Percentiles rank a stretch among this genome's conserved stretches.
These are phyloP conservation scores for Trichophaea hybrida DNA, from an alignment of 2,329 filamentous ascomycete species.

Conservation along the genomic window DNA sequence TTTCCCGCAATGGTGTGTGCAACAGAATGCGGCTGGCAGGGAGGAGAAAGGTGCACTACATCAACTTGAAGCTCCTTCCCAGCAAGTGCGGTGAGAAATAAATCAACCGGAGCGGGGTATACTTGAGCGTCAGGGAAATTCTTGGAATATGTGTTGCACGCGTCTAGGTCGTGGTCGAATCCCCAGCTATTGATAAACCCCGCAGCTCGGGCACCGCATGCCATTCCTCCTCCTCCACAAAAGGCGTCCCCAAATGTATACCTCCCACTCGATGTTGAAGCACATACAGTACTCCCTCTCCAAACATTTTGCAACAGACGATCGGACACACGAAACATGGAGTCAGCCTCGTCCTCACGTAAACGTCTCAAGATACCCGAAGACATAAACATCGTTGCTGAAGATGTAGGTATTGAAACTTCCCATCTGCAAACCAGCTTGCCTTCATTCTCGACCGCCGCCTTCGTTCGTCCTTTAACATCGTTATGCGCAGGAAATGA, in stretches of 20 bases:
- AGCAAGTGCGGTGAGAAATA: constrained; percentile 35
- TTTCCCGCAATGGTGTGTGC: constrained; percentile 48
- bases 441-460: constrained; percentile 26
- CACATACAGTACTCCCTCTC: constrained; percentile 13
- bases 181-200: constrained; percentile 47
- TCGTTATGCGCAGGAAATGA: constrained; percentile 14
- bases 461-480: background rate
- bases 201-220: constrained; percentile 45
- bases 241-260: constrained; percentile 61
- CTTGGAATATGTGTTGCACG: constrained; percentile 42
- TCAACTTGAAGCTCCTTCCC: constrained; percentile 40
- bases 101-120: constrained; percentile 36
- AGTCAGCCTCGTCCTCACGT: constrained; percentile 27
- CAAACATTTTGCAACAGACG: constrained; percentile 20
- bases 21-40: constrained; percentile 62
- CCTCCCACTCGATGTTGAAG: constrained; percentile 23
- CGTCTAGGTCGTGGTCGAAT: constrained; percentile 47
- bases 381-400: constrained; percentile 27
- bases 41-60: constrained; percentile 59
- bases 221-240: constrained; percentile 58
- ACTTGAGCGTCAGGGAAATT: constrained; percentile 45
- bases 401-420: constrained; percentile 26
- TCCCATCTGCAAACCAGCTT: constrained; percentile 33
- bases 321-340: constrained; percentile 27
- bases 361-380: constrained; percentile 23